phyloP scores from a whole-genome alignment of 495 filamentous ascomycete genomes.

The Penicillium alfredii region DNA sequence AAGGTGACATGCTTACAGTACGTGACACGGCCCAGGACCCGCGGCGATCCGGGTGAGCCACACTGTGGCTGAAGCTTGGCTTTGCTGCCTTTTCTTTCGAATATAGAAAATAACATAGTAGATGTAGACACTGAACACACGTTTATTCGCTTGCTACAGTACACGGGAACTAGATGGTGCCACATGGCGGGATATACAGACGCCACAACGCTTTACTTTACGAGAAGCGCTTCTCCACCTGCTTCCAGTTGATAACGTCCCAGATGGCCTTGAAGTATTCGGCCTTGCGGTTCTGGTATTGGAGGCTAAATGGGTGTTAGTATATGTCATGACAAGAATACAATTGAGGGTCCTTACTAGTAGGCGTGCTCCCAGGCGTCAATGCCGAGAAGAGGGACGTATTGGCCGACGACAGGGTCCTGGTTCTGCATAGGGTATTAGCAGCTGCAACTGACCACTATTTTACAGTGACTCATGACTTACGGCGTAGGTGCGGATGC shows the following conservation, averaged over 20 bases:
- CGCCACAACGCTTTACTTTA: too few relatives aligned
- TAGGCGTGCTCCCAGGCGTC: constrained; percentile 97
- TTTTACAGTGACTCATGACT: constrained; percentile 11
- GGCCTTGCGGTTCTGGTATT: constrained; percentile 98
- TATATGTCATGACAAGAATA: constrained; percentile 18
- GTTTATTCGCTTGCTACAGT: too few relatives aligned
- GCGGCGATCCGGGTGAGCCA: too few relatives aligned
- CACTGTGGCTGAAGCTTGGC: not conserved
- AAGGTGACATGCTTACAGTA: too few relatives aligned
- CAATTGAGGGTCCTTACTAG: constrained; percentile 44
- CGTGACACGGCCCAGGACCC: too few relatives aligned
- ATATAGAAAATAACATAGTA: too few relatives aligned
- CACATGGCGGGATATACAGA: too few relatives aligned
- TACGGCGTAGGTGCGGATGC: constrained; percentile 71
- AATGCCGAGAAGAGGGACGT: constrained; percentile 79
- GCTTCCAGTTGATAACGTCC: constrained; percentile 98
- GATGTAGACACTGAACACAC: too few relatives aligned
- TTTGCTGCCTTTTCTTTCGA: too few relatives aligned
- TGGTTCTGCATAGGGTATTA: constrained; percentile 56
- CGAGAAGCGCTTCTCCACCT: constrained; percentile 75
- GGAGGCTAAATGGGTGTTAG: constrained; percentile 56
- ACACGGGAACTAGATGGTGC: not conserved
- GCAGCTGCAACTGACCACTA: not conserved
- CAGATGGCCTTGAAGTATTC: constrained; percentile 97
- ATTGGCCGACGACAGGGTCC: constrained; percentile 86